These are phyloP conservation scores for Neofusicoccum kwambonambiense DNA, from an alignment of 2,329 filamentous ascomycete genomes.

Conservation along the genomic window DNA sequence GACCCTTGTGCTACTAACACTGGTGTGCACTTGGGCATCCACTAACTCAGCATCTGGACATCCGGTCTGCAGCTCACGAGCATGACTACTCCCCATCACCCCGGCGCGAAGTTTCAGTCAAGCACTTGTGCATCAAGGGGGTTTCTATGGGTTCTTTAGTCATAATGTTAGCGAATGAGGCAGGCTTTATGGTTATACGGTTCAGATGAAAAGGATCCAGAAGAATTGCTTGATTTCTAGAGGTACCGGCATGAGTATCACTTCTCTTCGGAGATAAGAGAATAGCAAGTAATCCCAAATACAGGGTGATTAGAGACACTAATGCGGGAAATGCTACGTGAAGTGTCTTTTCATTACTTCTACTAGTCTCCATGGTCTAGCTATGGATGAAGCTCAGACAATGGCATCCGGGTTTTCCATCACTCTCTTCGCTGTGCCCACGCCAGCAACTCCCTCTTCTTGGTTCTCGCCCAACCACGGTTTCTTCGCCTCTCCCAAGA, in stretches of 20 bases:
- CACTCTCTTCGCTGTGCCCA: slow-evolving; percentile 80
- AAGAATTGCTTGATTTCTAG: background rate
- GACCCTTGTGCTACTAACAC: slow-evolving; percentile 42
- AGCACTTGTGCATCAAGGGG: background rate
- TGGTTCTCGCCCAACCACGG: slow-evolving; percentile 91
- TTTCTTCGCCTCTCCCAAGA: slow-evolving; percentile 86
- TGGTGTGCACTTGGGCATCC: slow-evolving; percentile 4
- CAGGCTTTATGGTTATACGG: background rate
- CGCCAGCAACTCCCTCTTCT: slow-evolving; percentile 72
- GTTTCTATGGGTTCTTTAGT: background rate
- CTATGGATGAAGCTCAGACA: slow-evolving; percentile 27
- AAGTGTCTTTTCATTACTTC: background rate
- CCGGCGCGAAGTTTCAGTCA: background rate
- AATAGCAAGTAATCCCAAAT: background rate
- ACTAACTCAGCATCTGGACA: background rate
- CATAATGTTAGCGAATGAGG: background rate
- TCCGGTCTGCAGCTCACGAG: no score
- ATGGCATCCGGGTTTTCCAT: slow-evolving; percentile 40
- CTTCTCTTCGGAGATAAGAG: background rate
- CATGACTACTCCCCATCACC: background rate
- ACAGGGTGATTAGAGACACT: background rate
- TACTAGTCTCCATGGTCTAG: background rate
- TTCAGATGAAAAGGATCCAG: background rate
- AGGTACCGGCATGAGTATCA: background rate
- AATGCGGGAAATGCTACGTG: background rate